Conservation (phyloP, 2,329 filamentous ascomycete species). For the Calycina marina region DNA sequence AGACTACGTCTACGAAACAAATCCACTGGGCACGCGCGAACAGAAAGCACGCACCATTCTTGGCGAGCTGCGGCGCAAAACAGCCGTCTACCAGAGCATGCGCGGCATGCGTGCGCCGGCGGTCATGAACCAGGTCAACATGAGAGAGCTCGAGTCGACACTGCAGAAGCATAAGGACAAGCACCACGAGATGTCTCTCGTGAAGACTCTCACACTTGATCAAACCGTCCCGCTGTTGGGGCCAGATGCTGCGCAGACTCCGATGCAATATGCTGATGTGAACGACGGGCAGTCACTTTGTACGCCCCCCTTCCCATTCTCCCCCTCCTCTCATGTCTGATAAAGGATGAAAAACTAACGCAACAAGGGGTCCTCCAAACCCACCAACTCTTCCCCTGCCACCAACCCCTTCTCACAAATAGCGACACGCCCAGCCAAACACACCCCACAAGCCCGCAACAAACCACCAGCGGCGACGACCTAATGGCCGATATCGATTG, state of each 20-base stretch:
- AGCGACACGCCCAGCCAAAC: constrained; percentile 13
- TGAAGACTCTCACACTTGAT: neutral
- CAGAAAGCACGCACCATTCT: constrained; percentile 48
- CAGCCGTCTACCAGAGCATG: constrained; percentile 41
- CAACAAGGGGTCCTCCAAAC: constrained; percentile 26
- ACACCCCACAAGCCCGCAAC: constrained; percentile 4
- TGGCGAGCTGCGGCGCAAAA: constrained; percentile 45
- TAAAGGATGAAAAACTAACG: neutral
- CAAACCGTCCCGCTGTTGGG: neutral
- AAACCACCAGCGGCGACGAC: constrained; percentile 21
- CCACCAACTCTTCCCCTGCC: constrained; percentile 28
- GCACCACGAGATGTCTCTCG: neutral
- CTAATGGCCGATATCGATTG: constrained; percentile 46
- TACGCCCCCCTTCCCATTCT: constrained; percentile 13
- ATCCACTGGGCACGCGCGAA: constrained; percentile 33
- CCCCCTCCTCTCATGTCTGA: neutral
- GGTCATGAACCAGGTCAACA: constrained; percentile 11
- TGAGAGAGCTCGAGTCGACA: too few species aligned
- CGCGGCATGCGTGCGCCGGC: constrained; percentile 39
- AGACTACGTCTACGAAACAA: constrained; percentile 56
- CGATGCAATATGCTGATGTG: constrained; percentile 30
- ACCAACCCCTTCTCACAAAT: constrained; percentile 29
- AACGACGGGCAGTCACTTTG: constrained; percentile 28
- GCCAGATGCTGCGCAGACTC: constrained; percentile 4
- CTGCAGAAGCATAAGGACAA: too few species aligned